These are phyloP conservation scores for Pichiaceae sp. DNA, from an alignment of 1,139 yeast species.

Conservation along the genomic window DNA sequence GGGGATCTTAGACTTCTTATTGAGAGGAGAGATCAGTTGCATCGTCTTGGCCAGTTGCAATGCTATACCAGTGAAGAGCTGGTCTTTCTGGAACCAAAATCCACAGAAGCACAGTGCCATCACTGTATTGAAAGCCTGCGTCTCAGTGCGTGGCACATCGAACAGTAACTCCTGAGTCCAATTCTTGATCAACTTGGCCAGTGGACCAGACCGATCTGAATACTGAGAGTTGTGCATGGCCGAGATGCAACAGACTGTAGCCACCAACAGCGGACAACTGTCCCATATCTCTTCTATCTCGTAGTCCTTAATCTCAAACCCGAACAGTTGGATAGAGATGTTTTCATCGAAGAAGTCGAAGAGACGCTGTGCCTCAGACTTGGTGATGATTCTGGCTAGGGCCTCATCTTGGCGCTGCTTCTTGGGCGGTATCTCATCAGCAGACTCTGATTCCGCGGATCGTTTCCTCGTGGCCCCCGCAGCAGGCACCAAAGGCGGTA, in stretches of 20 bases:
- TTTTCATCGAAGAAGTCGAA: slow-evolving; percentile 46
- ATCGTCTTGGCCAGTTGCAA: slow-evolving; percentile 53
- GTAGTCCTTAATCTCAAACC: slow-evolving; percentile 50
- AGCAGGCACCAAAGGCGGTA: background rate
- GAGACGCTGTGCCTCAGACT: slow-evolving; percentile 41
- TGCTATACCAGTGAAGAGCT: slow-evolving; percentile 61
- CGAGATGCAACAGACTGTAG: slow-evolving; percentile 56
- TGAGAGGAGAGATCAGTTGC: slow-evolving; percentile 30
- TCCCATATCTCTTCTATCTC: slow-evolving; percentile 46
- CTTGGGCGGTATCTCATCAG: background rate
- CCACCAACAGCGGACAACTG: slow-evolving; percentile 49
- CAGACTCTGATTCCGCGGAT: background rate
- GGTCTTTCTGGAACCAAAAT: slow-evolving; percentile 60
- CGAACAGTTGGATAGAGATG: slow-evolving; percentile 59
- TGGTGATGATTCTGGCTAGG: slow-evolving; percentile 21
- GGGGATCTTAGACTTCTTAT: slow-evolving; percentile 18
- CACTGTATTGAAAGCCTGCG: slow-evolving; percentile 51
- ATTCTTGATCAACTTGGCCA: slow-evolving; percentile 36
- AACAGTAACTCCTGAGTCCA: slow-evolving; percentile 41
- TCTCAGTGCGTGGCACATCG: slow-evolving; percentile 27
- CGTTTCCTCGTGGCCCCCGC: background rate
- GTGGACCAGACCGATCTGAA: slow-evolving; percentile 28
- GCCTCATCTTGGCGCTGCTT: background rate
- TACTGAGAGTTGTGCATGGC: slow-evolving; percentile 52
- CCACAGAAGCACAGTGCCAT: slow-evolving; percentile 59